A percentile compares a stretch with the other conserved stretches of the same genome.
Conservation (phyloP, 2,329 filamentous ascomycete species). For the Hansfordia pulvinata region DNA sequence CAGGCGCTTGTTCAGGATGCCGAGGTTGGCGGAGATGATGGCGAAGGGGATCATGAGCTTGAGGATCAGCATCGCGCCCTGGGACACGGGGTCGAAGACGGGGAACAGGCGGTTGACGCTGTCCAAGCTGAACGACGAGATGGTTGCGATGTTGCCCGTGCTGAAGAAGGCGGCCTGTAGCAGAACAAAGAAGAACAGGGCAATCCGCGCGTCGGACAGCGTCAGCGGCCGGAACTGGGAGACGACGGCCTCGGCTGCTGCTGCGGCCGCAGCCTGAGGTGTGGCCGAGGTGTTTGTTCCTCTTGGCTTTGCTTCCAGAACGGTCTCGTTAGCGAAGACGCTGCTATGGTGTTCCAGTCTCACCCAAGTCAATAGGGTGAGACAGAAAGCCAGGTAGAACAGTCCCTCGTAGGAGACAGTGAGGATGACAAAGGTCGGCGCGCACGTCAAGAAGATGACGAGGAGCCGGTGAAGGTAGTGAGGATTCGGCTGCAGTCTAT, state of each 20-base stretch:
- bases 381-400: slow-evolving; percentile 84
- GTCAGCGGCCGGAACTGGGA: slow-evolving; percentile 49
- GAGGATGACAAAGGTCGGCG: slow-evolving; percentile 86
- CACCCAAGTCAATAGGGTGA: slow-evolving; percentile 77
- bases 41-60: slow-evolving; percentile 92
- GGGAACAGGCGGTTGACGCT: slow-evolving; percentile 79
- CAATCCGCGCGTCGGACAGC: slow-evolving; percentile 74
- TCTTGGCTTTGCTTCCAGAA: too few relatives aligned
- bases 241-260: slow-evolving; percentile 6
- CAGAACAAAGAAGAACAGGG: slow-evolving; percentile 89
- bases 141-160: slow-evolving; percentile 88
- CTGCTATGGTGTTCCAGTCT: slow-evolving; percentile 75
- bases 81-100: slow-evolving; percentile 85
- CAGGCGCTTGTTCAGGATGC: slow-evolving; percentile 73
- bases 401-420: slow-evolving; percentile 95
- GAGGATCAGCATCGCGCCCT: slow-evolving; percentile 72
- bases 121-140: slow-evolving; percentile 88
- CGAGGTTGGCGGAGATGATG: slow-evolving; percentile 84
- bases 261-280: slow-evolving; percentile 8
- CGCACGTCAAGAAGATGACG: slow-evolving; percentile 83
- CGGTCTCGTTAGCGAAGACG: slow-evolving; percentile 20
- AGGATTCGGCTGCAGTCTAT: slow-evolving; percentile 65
- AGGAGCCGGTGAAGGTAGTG: slow-evolving; percentile 85
- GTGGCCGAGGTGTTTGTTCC: too few relatives aligned
- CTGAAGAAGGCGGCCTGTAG: slow-evolving; percentile 94